phyloP scores from a whole-genome alignment of 495 filamentous ascomycete genomes.

The Xanthoparmelia taractica region DNA sequence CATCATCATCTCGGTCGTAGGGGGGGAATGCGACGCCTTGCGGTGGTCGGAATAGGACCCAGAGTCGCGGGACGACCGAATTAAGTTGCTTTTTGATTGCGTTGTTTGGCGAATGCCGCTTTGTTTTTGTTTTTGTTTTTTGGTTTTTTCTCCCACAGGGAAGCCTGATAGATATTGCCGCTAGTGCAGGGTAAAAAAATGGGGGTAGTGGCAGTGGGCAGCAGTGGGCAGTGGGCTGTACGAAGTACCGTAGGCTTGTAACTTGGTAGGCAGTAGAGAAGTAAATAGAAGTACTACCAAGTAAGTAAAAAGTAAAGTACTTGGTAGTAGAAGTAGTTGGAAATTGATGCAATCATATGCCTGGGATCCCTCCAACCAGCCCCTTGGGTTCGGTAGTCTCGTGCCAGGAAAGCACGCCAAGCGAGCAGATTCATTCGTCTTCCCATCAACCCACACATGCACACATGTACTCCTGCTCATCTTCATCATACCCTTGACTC shows the following conservation, averaged over 20 bases:
- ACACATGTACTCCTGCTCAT: too few relatives aligned
- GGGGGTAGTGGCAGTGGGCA: background rate
- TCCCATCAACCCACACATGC: background rate
- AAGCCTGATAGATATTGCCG: background rate
- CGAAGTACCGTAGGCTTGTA: too few relatives aligned
- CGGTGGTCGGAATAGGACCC: background rate
- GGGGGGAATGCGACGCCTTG: too few relatives aligned
- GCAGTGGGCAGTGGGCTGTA: too few relatives aligned
- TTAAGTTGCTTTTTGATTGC: background rate
- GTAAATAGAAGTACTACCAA: too few relatives aligned
- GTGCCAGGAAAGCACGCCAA: constrained; percentile 2
- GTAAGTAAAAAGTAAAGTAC: too few relatives aligned
- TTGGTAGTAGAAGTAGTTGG: too few relatives aligned
- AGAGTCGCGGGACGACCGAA: background rate
- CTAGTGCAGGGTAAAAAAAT: constrained; percentile 6
- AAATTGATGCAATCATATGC: constrained; percentile 4
- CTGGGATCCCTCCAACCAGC: constrained; percentile 6
- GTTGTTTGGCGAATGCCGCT: background rate
- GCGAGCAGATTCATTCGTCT: background rate
- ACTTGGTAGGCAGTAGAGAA: too few relatives aligned
- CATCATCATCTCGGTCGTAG: background rate
- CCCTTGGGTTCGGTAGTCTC: constrained; percentile 10
- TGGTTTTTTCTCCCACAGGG: background rate
- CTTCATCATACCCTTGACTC: background rate
- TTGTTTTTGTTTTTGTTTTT: too few relatives aligned